Base-by-base conservation (phyloP, 805 yeast species). In the Cyberlindnera misumaiensis region DNA sequence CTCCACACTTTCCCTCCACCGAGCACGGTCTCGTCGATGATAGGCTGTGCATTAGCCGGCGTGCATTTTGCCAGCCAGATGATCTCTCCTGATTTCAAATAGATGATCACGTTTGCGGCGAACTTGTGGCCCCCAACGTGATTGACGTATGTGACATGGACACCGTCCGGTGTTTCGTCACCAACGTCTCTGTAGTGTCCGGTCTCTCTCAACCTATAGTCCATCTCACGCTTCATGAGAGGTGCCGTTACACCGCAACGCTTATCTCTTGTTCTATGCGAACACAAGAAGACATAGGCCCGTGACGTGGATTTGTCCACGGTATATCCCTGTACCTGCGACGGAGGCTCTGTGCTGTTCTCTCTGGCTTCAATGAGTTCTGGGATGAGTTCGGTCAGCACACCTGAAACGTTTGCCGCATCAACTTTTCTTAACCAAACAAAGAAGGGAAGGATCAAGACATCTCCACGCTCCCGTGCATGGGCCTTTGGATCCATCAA, bases 61-160 rank as follows among this genome's bases (percentile, higher is more conserved):
- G 75, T 69, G 39, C 94, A 81, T 44, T 90, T 71, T 1, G 95
- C 98, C 55, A 86, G 65, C 97, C 97, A 88, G 22, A 88, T 73
- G 41, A 80, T 78, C 47, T 84, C 83, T 5, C 93, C 94, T 10
- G 74, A 52, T 46, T 72, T 77, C 46, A 78, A 63, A 55, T 87
- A 88, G 12, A 90, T 74, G 36, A 87, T 70, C 3, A 86, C 83
- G 58, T 90, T 90, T 3, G 97, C 97, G 1, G 93, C 87, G 60
- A 68, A 93, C 59, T 93, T 93, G 62, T 90, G 98, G 5, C 97
- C 97, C 6, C 98, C 98, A 20, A 90, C 83, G 59, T 90, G 98
- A 53, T 85, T 88, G 24, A 83, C 73, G 49, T 59, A 88, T 2
- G 72, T 66, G 3, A 88, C 86, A 5, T 66, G 64, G 1, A 82